Conservation (phyloP, 257 asterid genomes). For the Jaltomata sinuosa region DNA sequence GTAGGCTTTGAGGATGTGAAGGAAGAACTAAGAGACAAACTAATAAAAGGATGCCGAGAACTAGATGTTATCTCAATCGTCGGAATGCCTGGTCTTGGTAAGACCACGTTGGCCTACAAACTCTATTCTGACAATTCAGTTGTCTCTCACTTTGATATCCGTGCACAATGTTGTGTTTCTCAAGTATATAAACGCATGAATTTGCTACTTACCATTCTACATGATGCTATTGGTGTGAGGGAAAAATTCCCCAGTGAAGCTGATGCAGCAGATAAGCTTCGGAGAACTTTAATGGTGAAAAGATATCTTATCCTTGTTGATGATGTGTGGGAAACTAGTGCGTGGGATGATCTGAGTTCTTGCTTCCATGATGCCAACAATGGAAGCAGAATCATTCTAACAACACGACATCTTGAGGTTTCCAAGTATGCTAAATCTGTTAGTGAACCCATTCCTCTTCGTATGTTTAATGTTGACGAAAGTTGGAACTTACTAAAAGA, state of each 20-base stretch:
- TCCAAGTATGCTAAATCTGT: background rate
- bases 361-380: background rate
- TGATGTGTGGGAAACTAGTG: constrained; percentile 1
- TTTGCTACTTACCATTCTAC: background rate
- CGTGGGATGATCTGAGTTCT: background rate
- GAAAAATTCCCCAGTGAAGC: background rate
- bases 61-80: background rate
- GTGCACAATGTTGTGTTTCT: background rate
- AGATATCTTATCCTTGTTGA: constrained; percentile 2
- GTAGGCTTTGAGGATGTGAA: background rate
- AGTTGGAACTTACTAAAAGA: background rate
- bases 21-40: background rate
- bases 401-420: background rate
- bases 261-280: background rate
- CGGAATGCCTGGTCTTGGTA: background rate
- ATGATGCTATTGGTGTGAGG: background rate
- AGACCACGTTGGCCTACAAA: constrained; percentile 1
- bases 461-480: background rate
- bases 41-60: background rate
- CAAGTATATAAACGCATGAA: background rate
- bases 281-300: background rate
- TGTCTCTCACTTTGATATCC: background rate
- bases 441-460: background rate
- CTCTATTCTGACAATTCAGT: background rate
- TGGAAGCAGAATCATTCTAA: constrained; percentile 7